Evolutionary conservation across 2,329 filamentous ascomycete genomes (phyloP).

Genomic region (Penicillium hordei): DNA sequence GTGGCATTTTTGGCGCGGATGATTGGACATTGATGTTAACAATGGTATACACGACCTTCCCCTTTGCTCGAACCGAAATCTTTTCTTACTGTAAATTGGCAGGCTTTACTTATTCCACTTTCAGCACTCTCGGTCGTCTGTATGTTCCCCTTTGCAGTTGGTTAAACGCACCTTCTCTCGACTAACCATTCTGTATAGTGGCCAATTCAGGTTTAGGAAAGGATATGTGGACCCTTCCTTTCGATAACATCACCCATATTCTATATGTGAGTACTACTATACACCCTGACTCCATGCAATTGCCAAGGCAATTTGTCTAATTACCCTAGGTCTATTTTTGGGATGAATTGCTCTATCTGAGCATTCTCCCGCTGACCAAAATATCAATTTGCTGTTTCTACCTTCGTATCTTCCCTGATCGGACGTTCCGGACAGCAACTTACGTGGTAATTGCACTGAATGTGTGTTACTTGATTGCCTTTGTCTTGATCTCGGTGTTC

Average conservation of each 20-base stretch:
- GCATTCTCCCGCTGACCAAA: conserved; percentile 34
- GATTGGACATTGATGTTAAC: conserved; percentile 40
- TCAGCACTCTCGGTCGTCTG: conserved; percentile 28
- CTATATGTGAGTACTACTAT: conserved; percentile 34
- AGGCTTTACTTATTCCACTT: conserved; percentile 25
- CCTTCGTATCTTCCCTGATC: conserved; percentile 44
- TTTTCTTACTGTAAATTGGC: background rate
- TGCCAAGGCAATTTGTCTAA: conserved; percentile 7
- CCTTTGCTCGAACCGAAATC: background rate
- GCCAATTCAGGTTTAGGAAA: conserved; percentile 43
- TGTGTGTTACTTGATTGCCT: conserved; percentile 30
- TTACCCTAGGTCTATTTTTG: conserved; percentile 34
- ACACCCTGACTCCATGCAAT: conserved; percentile 22
- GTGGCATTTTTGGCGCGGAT: conserved; percentile 42
- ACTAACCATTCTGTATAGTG: conserved; percentile 32
- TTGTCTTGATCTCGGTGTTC: conserved; percentile 38
- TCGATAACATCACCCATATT: conserved; percentile 45
- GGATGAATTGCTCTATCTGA: conserved; percentile 35
- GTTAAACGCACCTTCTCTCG: background rate
- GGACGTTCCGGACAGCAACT: conserved; percentile 33
- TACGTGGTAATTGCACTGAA: conserved; percentile 36
- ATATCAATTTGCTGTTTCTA: conserved; percentile 42
- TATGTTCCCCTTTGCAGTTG: conserved; percentile 13
- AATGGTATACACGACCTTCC: conserved; percentile 25
- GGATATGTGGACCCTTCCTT: conserved; percentile 49